These are phyloP conservation scores for Starmerella geochares DNA, from an alignment of 805 yeast species.

Conservation along the genomic window DNA sequence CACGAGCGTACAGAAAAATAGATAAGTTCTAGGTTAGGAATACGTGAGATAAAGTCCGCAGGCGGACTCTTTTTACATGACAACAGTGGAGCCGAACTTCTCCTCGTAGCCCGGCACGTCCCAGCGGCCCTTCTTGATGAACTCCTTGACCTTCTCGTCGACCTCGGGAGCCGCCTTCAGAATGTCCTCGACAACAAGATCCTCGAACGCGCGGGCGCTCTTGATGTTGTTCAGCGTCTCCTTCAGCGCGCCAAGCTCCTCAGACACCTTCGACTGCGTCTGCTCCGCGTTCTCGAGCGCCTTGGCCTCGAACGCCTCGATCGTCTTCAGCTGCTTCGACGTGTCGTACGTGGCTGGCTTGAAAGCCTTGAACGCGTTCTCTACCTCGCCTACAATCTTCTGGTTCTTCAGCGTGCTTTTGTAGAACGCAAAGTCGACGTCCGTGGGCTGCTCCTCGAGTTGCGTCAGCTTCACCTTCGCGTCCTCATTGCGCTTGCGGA, in stretches of 20 bases:
- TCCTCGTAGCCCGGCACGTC: slow-evolving; percentile 97
- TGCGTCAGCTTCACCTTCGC: slow-evolving; percentile 75
- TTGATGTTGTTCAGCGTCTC: slow-evolving; percentile 88
- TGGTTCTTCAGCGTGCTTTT: slow-evolving; percentile 71
- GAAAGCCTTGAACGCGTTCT: slow-evolving; percentile 63
- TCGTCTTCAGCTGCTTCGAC: slow-evolving; percentile 79
- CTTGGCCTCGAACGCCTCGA: slow-evolving; percentile 86
- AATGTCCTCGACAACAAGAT: slow-evolving; percentile 90
- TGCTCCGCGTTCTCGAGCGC: slow-evolving; percentile 91
- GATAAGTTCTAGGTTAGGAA: neutral
- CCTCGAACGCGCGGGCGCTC: slow-evolving; percentile 94
- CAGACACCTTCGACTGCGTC: slow-evolving; percentile 79
- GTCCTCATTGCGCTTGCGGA: slow-evolving; percentile 98
- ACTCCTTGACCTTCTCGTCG: slow-evolving; percentile 86
- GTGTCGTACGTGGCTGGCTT: slow-evolving; percentile 79
- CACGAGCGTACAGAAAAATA: neutral
- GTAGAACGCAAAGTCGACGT: slow-evolving; percentile 75
- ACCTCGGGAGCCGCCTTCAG: slow-evolving; percentile 94
- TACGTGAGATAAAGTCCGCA: neutral
- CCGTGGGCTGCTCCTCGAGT: slow-evolving; percentile 60
- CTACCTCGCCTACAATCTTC: slow-evolving; percentile 68
- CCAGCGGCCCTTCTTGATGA: slow-evolving; percentile 96
- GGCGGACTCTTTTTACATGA: slow-evolving; percentile 46
- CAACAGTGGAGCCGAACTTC: slow-evolving; percentile 93
- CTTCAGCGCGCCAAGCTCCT: slow-evolving; percentile 76